Base-by-base conservation (phyloP, 2,329 filamentous ascomycete species). In the Colletotrichum somersetense region DNA sequence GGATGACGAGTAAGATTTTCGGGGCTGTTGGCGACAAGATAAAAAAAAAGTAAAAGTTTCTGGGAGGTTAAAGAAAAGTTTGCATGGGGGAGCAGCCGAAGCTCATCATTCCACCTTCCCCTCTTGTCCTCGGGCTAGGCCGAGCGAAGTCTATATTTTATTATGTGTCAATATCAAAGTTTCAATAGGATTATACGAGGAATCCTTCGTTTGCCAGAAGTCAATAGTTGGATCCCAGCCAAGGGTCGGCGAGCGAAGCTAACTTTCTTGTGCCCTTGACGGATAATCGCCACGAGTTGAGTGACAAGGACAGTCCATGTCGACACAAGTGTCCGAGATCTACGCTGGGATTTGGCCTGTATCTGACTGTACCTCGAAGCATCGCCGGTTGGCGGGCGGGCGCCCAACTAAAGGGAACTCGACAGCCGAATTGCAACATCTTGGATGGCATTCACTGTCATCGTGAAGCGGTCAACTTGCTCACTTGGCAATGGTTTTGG, bases 1-100 rank as follows among this genome's bases (percentile, higher is more conserved):
- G 44, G 81, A 81, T 67, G 79, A 81, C 75, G 79, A 81, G 76
- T 76, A 74, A 62, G 52, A 20, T 33, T 26, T 38, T 5, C 7
- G 33, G n/a, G 55, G 10, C 12, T 35, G 59, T 62, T 33, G 38
- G 40, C 35, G 20, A 30, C 8, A n/a, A 35, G 14, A 23, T 18
- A 44, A 5, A 48, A 12, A 12, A 48, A 12, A n/a, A 38, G 42
- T 6, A 69, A 53, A 71, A 62, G 63, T 61, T 70, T 65, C 33
- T 70, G 66, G 66, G 66, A 33, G 66, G 55, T 64, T 65, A 70
- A 14, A 44, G 65, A 11, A 70, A 64, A 56, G 44, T 38, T 55
- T 62, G 66, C 70, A 70, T 72, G 61, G 67, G 62, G 58, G 66
- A 23, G 16, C 50, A 57, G 10, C n/a, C 12, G 23, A 23, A 53